Evolutionary conservation across 108 stramenopile genomes (phyloP).

Genomic region (Skeletonema potamos): DNA sequence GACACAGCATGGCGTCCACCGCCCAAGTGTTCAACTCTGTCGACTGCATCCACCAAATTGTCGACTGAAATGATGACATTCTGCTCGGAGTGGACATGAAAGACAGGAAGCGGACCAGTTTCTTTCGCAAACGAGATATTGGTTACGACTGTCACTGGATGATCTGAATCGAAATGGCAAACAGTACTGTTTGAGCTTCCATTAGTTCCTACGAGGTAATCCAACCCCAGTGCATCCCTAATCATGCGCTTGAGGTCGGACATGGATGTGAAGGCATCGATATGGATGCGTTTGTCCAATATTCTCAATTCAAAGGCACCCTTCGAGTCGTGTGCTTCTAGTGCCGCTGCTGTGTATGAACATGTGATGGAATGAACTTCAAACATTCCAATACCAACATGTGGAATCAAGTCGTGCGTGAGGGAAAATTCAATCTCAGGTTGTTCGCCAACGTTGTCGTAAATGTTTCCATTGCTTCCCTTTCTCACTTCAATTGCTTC

Average conservation of each 20-base stretch:
- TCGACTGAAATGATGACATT: slow-evolving; percentile 17
- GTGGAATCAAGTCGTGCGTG: slow-evolving; percentile 26
- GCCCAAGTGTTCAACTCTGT: slow-evolving; percentile 50
- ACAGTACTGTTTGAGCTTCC: slow-evolving; percentile 34
- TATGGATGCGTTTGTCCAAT: slow-evolving; percentile 9
- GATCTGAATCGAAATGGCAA: slow-evolving; percentile 18
- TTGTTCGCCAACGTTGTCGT: slow-evolving; percentile 22
- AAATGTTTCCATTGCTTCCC: slow-evolving; percentile 61
- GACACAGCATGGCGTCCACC: slow-evolving; percentile 55
- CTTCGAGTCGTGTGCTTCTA: slow-evolving; percentile 7
- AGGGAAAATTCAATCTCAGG: slow-evolving; percentile 41
- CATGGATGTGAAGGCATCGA: slow-evolving; percentile 20
- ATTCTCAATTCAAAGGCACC: slow-evolving; percentile 39
- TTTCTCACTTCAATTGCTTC: slow-evolving; percentile 48
- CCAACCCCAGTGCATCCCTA: slow-evolving; percentile 10
- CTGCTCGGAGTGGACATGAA: slow-evolving; percentile 13
- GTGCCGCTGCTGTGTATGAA: slow-evolving; percentile 12
- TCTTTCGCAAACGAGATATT: slow-evolving; percentile 9
- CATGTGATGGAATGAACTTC: slow-evolving; percentile 59
- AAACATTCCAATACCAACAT: slow-evolving; percentile 52
- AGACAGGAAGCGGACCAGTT: slow-evolving; percentile 20
- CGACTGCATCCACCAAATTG: slow-evolving; percentile 43
- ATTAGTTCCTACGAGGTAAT: not conserved
- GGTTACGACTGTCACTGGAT: slow-evolving; percentile 23
- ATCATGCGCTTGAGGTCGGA: slow-evolving; percentile 9